Conservation (phyloP, 192 early-diverging fungal genomes). For the Umbelopsis sp. region DNA sequence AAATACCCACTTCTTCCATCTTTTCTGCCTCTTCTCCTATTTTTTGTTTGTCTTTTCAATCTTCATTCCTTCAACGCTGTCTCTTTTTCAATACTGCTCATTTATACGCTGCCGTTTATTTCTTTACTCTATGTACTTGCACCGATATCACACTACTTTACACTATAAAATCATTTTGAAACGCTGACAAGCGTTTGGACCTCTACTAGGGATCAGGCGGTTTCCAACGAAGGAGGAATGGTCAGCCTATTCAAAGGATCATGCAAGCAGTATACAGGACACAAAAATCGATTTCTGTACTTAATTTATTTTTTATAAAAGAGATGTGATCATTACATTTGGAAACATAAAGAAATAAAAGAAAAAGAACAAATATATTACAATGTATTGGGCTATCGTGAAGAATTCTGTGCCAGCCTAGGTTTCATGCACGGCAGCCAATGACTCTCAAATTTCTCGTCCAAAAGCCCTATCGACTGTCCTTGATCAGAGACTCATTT, state of each 20-base stretch:
- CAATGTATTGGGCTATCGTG: constrained; percentile 7
- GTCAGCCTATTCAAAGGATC: background rate
- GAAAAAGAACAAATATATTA: constrained; percentile 8
- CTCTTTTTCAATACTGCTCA: background rate
- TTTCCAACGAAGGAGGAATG: background rate
- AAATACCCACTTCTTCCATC: constrained; percentile 4
- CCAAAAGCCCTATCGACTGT: background rate
- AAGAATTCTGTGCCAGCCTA: constrained; percentile 13
- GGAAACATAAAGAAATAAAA: constrained; percentile 4
- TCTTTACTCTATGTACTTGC: constrained; percentile 10
- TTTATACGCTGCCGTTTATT: background rate
- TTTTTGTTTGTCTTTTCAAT: constrained; percentile 2
- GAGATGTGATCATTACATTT: background rate
- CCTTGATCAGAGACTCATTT: background rate
- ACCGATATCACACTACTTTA: constrained; percentile 7
- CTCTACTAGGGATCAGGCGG: background rate
- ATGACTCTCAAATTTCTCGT: background rate
- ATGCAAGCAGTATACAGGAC: background rate
- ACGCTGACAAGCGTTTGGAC: background rate
- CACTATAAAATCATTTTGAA: background rate
- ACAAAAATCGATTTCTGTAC: background rate
- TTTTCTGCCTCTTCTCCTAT: background rate
- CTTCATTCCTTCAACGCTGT: background rate
- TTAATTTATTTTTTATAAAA: constrained; percentile 4
- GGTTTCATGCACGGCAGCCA: constrained; percentile 8